Evolutionary conservation across 176 grass and related monocot genomes (phyloP), one percentile per base, ranked within the genome.

Genomic region (Oryza nivara): DNA sequence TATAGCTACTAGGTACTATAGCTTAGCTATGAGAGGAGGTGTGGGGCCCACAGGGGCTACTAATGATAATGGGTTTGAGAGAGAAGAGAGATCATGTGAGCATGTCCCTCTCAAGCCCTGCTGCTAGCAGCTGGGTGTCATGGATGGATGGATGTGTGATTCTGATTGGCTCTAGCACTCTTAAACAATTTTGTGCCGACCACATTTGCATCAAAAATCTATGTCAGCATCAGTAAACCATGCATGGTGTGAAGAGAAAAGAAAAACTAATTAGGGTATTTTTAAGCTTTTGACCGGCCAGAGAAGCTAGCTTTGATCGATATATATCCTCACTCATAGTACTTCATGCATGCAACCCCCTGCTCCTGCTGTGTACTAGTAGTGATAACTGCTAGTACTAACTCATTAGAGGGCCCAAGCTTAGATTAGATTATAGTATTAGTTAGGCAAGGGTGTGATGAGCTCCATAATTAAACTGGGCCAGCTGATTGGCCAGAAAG

Each of bases 41-140:
- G 41, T 45, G 90, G 85, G 90, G 22, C 80, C 83, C 91, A 85
- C 63, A 16, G 7, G 49, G 15, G 73, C 60, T 30, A 72, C 34
- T 46, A 82, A 88, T 32, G 30, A 32, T 32, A 32, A 3, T 32
- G 30, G 30, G 30, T 60, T 80, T 61, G 58, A 61, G 90, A 81
- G 83, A 32, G 30, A 32, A 32, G 30, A 32, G 30, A 32, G 30
- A 70, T 94, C 86, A 86, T 94, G 94, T 89, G 94, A 90, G 77
- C 78, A 87, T 87, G 92, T 97, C 90, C 49, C 77, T 89, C 80
- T 97, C 92, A 89, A 58, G 54, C 7, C 69, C 65, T 58, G 54
- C 48, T 66, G 70, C 7, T 77, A 64, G 70, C 10, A 64, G 70
- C 13, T 77, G 70, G 40, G 77, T 64, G 68, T 88, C 36, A 36